These are phyloP conservation scores for Panicum miliaceum DNA, from an alignment of 176 grass and related monocot species.

Conservation along the genomic window DNA sequence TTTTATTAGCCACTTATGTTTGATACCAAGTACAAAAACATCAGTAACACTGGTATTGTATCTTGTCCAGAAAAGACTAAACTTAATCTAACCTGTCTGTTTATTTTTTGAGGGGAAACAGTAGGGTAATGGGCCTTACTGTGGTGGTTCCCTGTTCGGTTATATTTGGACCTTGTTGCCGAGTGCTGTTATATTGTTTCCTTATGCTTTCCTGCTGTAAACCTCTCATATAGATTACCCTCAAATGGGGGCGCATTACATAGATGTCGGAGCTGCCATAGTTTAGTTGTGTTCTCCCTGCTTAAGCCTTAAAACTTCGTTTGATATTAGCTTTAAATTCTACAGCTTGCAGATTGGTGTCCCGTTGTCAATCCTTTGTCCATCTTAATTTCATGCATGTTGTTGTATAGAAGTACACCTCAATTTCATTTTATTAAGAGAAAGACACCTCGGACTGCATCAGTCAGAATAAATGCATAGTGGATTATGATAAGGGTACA, in stretches of 20 bases:
- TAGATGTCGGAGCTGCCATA: not conserved
- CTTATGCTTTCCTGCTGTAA: not conserved
- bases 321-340: not conserved
- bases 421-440: not conserved
- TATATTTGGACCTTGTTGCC: not conserved
- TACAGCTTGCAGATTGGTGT: not conserved
- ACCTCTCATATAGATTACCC: not conserved
- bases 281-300: not conserved
- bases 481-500: not conserved
- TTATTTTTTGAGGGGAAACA: not conserved
- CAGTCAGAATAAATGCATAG: not conserved
- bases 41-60: not conserved
- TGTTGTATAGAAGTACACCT: not conserved
- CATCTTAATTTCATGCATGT: not conserved
- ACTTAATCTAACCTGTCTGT: not conserved
- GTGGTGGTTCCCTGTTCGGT: not conserved
- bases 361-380: not conserved
- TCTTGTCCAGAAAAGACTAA: not conserved
- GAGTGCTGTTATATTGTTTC: not conserved
- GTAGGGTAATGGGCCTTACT: not conserved
- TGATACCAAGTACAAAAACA: not conserved
- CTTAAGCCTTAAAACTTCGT: not conserved
- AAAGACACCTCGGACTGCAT: not conserved
- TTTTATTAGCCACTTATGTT: slow-evolving; percentile 27
- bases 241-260: not conserved